phyloP scores from a whole-genome alignment of 352 stramenopile genomes.

The Pythium biforme region DNA sequence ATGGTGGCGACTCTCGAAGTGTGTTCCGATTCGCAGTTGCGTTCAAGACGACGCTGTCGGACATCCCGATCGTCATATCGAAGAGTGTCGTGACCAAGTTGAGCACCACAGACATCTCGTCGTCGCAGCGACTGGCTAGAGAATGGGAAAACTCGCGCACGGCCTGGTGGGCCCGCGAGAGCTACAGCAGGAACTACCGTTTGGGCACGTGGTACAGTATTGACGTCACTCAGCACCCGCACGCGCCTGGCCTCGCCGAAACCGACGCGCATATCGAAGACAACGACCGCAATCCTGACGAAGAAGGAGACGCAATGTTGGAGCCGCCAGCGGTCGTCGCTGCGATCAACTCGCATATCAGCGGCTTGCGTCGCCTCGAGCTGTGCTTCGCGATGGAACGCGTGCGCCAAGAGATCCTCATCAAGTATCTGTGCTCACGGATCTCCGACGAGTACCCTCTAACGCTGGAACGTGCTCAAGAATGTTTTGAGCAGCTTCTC shows the following conservation, averaged over 20 bases:
- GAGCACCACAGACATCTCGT: slow-evolving; percentile 36
- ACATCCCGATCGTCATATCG: slow-evolving; percentile 54
- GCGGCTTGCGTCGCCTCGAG: slow-evolving; percentile 47
- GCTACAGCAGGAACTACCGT: slow-evolving; percentile 67
- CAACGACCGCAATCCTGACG: background rate
- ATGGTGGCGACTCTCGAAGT: slow-evolving; percentile 43
- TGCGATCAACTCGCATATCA: slow-evolving; percentile 29
- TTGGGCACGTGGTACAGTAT: slow-evolving; percentile 73
- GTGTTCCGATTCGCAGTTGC: slow-evolving; percentile 65
- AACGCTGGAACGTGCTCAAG: slow-evolving; percentile 28
- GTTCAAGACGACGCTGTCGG: slow-evolving; percentile 46
- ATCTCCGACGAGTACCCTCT: slow-evolving; percentile 38
- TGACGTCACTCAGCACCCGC: slow-evolving; percentile 3
- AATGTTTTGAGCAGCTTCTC: slow-evolving; percentile 26
- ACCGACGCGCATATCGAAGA: background rate
- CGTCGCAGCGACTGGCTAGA: slow-evolving; percentile 46
- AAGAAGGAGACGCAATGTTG: slow-evolving; percentile 2
- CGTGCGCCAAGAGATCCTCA: slow-evolving; percentile 59
- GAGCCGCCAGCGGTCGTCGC: slow-evolving; percentile 12
- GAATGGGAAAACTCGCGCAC: slow-evolving; percentile 49
- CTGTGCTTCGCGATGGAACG: slow-evolving; percentile 55
- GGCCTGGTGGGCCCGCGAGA: slow-evolving; percentile 80
- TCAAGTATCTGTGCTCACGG: slow-evolving; percentile 26
- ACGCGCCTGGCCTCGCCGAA: background rate
- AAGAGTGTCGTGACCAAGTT: slow-evolving; percentile 76